phyloP scores from a whole-genome alignment of 2,329 filamentous ascomycete genomes.

The Didymella pinodella region DNA sequence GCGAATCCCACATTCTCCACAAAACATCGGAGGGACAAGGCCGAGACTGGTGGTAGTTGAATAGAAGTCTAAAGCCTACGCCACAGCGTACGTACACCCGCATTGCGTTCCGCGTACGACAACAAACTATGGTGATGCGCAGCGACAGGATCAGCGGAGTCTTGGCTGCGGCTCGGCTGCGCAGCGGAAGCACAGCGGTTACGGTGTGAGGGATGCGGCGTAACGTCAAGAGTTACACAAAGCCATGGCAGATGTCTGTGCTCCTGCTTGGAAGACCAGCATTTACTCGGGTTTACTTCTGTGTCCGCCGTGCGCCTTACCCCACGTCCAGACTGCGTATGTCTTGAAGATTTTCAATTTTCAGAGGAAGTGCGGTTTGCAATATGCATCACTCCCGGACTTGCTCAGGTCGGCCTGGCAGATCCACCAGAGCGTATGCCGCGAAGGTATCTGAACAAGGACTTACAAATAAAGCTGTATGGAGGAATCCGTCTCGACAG shows the following conservation, averaged over 20 bases:
- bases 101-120: conserved; percentile 18
- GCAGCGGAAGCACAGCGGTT: conserved; percentile 8
- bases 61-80: background rate
- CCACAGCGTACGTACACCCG: conserved; percentile 14
- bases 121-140: background rate
- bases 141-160: conserved; percentile 1
- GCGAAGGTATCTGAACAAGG: background rate
- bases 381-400: background rate
- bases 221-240: conserved; percentile 18
- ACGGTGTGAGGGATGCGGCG: conserved; percentile 10
- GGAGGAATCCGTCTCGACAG: background rate
- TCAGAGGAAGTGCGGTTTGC: background rate
- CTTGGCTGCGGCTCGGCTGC: conserved; percentile 19
- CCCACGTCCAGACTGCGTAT: background rate
- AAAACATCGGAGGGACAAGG: background rate
- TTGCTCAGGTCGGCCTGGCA: background rate
- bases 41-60: background rate
- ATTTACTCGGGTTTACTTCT: conserved; percentile 6
- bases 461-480: background rate
- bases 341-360: background rate
- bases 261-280: background rate
- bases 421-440: background rate
- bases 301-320: background rate
- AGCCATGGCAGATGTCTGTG: conserved; percentile 15
- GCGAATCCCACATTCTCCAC: background rate